Percentiles rank a stretch among this genome's conserved stretches.
Conservation (phyloP, 1,284 basidiomycete species). For the Tilletia caries region DNA sequence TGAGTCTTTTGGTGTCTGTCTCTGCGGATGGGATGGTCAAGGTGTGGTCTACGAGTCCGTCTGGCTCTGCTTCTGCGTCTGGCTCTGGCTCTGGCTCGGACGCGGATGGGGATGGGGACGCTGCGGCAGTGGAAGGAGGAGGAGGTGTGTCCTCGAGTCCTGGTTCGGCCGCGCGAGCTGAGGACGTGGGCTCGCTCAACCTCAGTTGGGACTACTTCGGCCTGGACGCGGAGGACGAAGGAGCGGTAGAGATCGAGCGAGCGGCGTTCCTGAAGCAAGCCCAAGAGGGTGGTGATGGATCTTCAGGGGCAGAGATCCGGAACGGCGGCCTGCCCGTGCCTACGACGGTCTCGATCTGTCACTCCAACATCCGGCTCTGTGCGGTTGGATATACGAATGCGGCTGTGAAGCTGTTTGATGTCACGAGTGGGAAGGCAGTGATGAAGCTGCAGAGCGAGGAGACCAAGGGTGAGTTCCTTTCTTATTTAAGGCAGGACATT, state of each 20-base stretch:
- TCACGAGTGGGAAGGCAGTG: conserved; percentile 78
- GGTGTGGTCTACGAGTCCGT: conserved; percentile 68
- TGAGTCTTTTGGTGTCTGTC: conserved; percentile 72
- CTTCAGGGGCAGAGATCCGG: background rate
- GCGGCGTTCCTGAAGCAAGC: conserved; percentile 53
- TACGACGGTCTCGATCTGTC: conserved; percentile 75
- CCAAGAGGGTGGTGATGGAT: conserved; percentile 15
- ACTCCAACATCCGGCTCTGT: conserved; percentile 55
- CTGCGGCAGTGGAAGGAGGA: background rate
- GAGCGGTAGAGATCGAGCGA: conserved; percentile 35
- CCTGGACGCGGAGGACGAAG: conserved; percentile 54
- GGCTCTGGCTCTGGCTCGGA: background rate
- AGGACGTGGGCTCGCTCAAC: conserved; percentile 43
- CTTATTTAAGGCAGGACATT: too few species aligned
- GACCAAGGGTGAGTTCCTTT: conserved; percentile 58
- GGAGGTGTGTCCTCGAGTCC: background rate
- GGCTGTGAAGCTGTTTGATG: conserved; percentile 82
- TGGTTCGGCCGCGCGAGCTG: background rate
- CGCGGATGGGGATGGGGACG: background rate
- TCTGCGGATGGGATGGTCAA: conserved; percentile 88
- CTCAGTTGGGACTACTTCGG: conserved; percentile 71
- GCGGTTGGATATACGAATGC: conserved; percentile 83
- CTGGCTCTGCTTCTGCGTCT: too few species aligned
- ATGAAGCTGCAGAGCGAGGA: conserved; percentile 66
- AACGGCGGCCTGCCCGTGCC: conserved; percentile 60